phyloP scores from a whole-genome alignment of 495 filamentous ascomycete genomes.

The Xeromyces bisporus region DNA sequence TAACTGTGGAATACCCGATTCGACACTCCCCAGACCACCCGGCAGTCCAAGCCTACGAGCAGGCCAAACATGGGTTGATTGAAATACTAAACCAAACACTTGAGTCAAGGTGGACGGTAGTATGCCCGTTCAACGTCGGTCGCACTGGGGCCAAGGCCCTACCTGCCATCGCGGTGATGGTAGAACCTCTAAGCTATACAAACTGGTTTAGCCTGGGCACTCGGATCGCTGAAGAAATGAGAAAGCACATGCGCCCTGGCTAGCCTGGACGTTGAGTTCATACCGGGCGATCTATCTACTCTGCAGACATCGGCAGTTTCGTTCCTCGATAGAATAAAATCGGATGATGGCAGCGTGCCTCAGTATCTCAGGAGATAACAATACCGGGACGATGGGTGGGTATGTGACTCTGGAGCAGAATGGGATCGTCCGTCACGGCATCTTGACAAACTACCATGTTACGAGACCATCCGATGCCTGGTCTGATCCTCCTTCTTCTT shows the following conservation, averaged over 20 bases:
- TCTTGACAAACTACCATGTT: conserved; percentile 4
- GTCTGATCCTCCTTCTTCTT: neutral
- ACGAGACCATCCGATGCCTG: neutral
- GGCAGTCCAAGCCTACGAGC: neutral
- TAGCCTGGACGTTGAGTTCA: neutral
- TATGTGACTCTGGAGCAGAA: conserved; percentile 2
- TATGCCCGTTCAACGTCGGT: neutral
- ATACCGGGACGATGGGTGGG: conserved; percentile 3
- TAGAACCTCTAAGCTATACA: neutral
- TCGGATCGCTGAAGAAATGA: neutral
- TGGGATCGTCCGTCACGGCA: conserved; percentile 2
- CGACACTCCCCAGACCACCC: too few species aligned
- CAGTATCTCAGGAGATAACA: conserved; percentile 1
- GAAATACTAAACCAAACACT: neutral
- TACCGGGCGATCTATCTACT: neutral
- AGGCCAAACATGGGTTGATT: neutral
- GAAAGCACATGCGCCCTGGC: neutral
- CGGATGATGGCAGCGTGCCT: neutral
- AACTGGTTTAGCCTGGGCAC: neutral
- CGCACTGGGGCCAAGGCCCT: neutral
- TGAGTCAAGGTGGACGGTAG: neutral
- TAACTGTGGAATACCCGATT: too few species aligned
- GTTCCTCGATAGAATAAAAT: neutral
- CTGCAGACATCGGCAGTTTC: neutral
- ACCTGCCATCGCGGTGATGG: neutral